Evolutionary conservation across 2,329 filamentous ascomycete genomes (phyloP), one percentile per base, ranked within the genome.

Genomic region (Aspergillus carbonarius): DNA sequence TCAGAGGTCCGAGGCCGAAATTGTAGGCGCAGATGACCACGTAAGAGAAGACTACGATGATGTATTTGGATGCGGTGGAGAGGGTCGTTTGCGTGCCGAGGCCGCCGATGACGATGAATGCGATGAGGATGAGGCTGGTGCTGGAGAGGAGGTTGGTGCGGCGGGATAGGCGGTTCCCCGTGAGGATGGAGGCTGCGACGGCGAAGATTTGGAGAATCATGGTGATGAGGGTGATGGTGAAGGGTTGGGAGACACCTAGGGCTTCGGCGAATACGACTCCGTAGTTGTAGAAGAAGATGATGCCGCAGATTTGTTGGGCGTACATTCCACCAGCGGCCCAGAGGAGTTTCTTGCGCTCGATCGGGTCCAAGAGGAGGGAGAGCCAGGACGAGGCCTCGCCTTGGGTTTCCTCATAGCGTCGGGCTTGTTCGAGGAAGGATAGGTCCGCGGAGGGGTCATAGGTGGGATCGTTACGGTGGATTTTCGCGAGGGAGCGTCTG

Each of bases 261-360:
- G 73, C 69, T 62, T 80, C 68, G 20, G 74, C 70, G 60, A 81
- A 80, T 30, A 80, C 72, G 1, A 75, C 75, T 1, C 77, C 78
- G 32, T 76, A 80, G 51, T 73, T 74, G 66, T 79, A 79, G 63
- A 78, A 80, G 69, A 75, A 81, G 49, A 79, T 76, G 54, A 81
- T 81, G 18, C 79, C 79, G 69, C 79, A 79, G 68, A 82, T 78
- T 68, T 82, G 79, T 63, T 82, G 79, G 2, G 78, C 76, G 39
- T 79, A 70, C 58, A 81, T 68, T 20, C 77, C 78, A 10, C 79
- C 79, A 7, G 73, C 74, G 15, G 74, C 73, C 64, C 75, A 81
- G 20, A 82, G 67, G 12, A 81, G 68, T 65, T 82, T 82, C 30
- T 78, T 74, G 15, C 79, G 71, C 66, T 81, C 79, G 34, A 81